phyloP scores from a whole-genome alignment of 208 protist genomes.

The Acanthamoeba lenticulata region DNA sequence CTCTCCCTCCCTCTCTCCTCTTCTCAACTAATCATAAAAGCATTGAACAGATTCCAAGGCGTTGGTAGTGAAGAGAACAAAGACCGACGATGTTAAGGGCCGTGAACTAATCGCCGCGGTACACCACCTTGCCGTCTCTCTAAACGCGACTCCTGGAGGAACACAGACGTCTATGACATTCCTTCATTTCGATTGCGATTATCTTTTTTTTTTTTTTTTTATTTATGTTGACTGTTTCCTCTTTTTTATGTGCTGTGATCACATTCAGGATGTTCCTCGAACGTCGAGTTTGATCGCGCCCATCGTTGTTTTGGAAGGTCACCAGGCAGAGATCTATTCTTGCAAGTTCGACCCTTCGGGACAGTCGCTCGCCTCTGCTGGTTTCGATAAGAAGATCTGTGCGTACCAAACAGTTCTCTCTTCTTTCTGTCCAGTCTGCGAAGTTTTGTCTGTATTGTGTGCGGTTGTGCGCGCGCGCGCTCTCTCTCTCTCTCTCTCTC shows the following conservation, averaged over 20 bases:
- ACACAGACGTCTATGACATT: background rate
- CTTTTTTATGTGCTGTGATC: background rate
- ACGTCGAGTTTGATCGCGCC: slow-evolving; percentile 85
- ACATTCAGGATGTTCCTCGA: slow-evolving; percentile 72
- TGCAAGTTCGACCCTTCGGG: slow-evolving; percentile 81
- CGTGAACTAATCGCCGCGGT: slow-evolving; percentile 21
- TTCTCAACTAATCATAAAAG: background rate
- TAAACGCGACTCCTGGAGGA: no score
- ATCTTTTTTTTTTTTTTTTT: no score
- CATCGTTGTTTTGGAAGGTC: slow-evolving; percentile 85
- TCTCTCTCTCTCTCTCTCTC: background rate
- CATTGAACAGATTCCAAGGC: slow-evolving; percentile 12
- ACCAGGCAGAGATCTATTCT: slow-evolving; percentile 79
- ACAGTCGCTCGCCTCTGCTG: slow-evolving; percentile 77
- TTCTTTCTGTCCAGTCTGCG: background rate
- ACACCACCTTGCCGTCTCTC: background rate
- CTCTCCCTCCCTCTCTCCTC: no score
- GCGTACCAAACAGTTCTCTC: background rate
- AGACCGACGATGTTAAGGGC: slow-evolving; percentile 31
- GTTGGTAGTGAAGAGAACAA: slow-evolving; percentile 44
- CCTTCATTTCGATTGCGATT: background rate
- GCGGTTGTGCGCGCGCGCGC: no score
- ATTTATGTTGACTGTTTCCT: no score
- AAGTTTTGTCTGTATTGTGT: background rate
- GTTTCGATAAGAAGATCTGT: slow-evolving; percentile 86